These are phyloP conservation scores for Akanthomyces dipterigenus DNA, from an alignment of 2,329 filamentous ascomycete genomes.

Conservation along the genomic window DNA sequence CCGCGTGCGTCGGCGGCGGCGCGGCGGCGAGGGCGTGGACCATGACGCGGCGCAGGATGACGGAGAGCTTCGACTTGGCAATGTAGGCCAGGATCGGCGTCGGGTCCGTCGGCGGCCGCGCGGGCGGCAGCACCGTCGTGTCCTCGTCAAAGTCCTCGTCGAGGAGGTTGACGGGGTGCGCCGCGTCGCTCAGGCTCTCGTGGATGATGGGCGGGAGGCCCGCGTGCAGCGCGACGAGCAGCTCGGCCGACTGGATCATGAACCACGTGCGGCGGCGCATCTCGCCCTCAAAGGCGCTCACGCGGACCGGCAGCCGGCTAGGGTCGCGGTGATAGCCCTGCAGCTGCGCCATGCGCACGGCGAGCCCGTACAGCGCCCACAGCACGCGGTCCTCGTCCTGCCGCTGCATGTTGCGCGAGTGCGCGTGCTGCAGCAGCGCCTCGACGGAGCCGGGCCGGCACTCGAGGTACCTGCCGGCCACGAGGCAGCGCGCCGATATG, in stretches of 20 bases:
- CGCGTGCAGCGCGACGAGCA: slow-evolving; percentile 45
- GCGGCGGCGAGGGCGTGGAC: slow-evolving; percentile 33
- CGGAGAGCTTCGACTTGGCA: slow-evolving; percentile 37
- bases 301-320: slow-evolving; percentile 29
- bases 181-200: slow-evolving; percentile 40
- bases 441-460: slow-evolving; percentile 40
- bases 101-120: slow-evolving; percentile 35
- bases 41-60: slow-evolving; percentile 37
- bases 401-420: slow-evolving; percentile 34
- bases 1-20: slow-evolving; percentile 28
- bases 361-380: slow-evolving; percentile 42
- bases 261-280: slow-evolving; percentile 45
- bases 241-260: slow-evolving; percentile 39
- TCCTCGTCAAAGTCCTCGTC: slow-evolving; percentile 48
- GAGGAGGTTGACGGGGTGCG: slow-evolving; percentile 37
- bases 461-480: slow-evolving; percentile 41
- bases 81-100: slow-evolving; percentile 37
- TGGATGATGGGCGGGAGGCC: slow-evolving; percentile 45
- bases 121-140: slow-evolving; percentile 33
- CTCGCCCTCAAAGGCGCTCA: slow-evolving; percentile 44
- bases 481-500: slow-evolving; percentile 39
- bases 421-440: slow-evolving; percentile 39
- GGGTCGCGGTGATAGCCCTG: slow-evolving; percentile 47
- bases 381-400: slow-evolving; percentile 36
- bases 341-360: slow-evolving; percentile 42